Percentiles rank a stretch among this genome's conserved stretches.
Evolutionary conservation across 305 asterid genomes (phyloP).

Genomic region (Fraxinus baroniana): DNA sequence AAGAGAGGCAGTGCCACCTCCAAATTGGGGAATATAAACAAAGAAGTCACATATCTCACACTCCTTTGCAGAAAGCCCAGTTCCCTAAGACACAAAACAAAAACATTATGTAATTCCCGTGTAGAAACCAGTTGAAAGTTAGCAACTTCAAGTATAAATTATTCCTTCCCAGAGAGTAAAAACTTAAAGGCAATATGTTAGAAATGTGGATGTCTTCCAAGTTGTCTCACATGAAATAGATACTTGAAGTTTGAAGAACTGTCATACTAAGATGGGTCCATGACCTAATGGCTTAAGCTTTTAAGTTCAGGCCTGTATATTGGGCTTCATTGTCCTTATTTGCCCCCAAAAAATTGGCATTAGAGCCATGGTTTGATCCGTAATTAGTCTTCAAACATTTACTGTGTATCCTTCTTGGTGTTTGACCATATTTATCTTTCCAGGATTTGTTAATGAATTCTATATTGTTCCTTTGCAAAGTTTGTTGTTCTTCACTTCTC

Average conservation of each 20-base stretch:
- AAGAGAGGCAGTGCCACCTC: conserved; percentile 90
- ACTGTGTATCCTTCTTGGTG: not conserved
- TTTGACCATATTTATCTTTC: not conserved
- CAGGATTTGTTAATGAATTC: not conserved
- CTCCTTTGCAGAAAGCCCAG: conserved; percentile 85
- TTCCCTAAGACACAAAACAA: conserved; percentile 50
- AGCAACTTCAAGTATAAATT: conserved; percentile 6
- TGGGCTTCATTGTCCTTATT: not conserved
- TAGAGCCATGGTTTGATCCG: not conserved
- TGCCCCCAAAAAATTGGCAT: not conserved
- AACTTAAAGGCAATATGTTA: not conserved
- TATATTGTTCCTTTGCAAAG: not conserved
- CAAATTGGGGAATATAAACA: conserved; percentile 91
- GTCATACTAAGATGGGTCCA: not conserved
- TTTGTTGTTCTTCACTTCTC: not conserved
- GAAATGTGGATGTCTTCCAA: not conserved
- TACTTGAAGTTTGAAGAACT: not conserved
- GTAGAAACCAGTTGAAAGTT: conserved; percentile 3
- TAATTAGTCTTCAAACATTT: not conserved
- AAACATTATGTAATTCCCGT: not conserved
- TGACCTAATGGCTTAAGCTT: not conserved
- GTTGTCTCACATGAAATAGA: not conserved
- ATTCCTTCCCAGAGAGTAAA: not conserved
- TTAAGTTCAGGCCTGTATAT: not conserved
- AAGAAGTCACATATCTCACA: conserved; percentile 88